A percentile compares a stretch with the other conserved stretches of the same genome.
These are phyloP conservation scores for Collybia nuda DNA, from an alignment of 768 basidiomycete genomes.

Conservation along the genomic window DNA sequence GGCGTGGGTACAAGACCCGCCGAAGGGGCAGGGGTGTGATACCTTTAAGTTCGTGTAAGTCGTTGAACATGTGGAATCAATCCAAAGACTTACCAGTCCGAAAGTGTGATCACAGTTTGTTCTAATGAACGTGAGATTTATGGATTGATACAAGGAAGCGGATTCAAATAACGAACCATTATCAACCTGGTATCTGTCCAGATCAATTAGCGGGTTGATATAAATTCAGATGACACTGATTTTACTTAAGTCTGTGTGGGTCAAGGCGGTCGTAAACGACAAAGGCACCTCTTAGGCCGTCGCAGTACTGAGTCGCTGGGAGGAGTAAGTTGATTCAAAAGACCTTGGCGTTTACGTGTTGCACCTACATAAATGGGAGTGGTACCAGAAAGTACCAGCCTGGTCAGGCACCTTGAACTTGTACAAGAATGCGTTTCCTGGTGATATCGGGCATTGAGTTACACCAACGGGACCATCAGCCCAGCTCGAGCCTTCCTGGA, in stretches of 20 bases:
- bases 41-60: slow-evolving; percentile 26
- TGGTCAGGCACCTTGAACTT: slow-evolving; percentile 28
- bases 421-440: slow-evolving; percentile 41
- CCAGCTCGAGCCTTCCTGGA: slow-evolving; percentile 39
- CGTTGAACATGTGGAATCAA: slow-evolving; percentile 19
- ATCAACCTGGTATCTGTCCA: no score
- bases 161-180: no score
- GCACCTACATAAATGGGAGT: slow-evolving; percentile 32
- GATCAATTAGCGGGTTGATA: no score
- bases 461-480: slow-evolving; percentile 43
- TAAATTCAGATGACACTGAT: no score
- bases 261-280: slow-evolving; percentile 33
- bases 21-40: slow-evolving; percentile 24
- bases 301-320: slow-evolving; percentile 36
- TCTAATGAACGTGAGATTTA: no score
- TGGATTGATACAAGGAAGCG: no score
- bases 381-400: slow-evolving; percentile 38
- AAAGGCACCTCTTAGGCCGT: slow-evolving; percentile 39
- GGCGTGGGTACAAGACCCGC: slow-evolving; percentile 15
- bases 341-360: not conserved
- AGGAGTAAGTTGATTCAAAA: not conserved
- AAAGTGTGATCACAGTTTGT: no score
- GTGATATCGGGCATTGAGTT: slow-evolving; percentile 48
- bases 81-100: slow-evolving; percentile 10
- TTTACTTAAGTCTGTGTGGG: slow-evolving; percentile 25